Evolutionary conservation across 345 rosid genomes (phyloP).

Genomic region (Ceriops zippeliana): DNA sequence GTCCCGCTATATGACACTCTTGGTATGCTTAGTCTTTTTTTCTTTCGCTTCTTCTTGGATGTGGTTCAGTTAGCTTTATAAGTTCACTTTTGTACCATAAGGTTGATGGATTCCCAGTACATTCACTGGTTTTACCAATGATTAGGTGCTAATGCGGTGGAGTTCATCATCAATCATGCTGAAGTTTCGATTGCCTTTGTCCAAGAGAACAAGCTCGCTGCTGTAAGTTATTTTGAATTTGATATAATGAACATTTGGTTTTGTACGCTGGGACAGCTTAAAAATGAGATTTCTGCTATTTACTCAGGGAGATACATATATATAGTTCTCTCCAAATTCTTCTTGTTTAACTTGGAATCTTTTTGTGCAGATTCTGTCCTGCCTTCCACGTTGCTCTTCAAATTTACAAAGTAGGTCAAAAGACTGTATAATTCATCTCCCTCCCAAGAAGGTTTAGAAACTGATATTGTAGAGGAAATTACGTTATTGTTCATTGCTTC

Average conservation of each 20-base stretch:
- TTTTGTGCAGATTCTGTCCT: slow-evolving; percentile 61
- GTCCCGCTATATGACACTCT: slow-evolving; percentile 87
- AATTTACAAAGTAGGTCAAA: slow-evolving; percentile 59
- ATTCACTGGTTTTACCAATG: background rate
- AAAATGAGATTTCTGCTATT: too few relatives aligned
- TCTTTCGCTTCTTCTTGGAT: background rate
- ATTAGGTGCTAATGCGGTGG: slow-evolving; percentile 88
- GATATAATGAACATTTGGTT: too few relatives aligned
- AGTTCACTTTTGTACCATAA: background rate
- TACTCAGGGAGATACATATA: too few relatives aligned
- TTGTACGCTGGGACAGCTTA: too few relatives aligned
- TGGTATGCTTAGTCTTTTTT: slow-evolving; percentile 33
- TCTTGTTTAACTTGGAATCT: slow-evolving; percentile 1
- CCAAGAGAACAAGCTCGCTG: slow-evolving; percentile 71
- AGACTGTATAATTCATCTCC: background rate
- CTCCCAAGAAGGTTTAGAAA: background rate
- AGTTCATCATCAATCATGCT: slow-evolving; percentile 89
- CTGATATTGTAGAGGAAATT: background rate
- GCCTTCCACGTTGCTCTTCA: slow-evolving; percentile 58
- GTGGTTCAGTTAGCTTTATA: background rate
- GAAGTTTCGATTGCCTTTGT: slow-evolving; percentile 75
- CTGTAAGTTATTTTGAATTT: slow-evolving; percentile 43
- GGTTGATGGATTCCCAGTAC: background rate
- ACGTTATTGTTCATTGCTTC: slow-evolving; percentile 6
- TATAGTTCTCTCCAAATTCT: too few relatives aligned